Evolutionary conservation across 2,329 filamentous ascomycete species (phyloP).

Genomic region (Ascocoryne sarcoides): DNA sequence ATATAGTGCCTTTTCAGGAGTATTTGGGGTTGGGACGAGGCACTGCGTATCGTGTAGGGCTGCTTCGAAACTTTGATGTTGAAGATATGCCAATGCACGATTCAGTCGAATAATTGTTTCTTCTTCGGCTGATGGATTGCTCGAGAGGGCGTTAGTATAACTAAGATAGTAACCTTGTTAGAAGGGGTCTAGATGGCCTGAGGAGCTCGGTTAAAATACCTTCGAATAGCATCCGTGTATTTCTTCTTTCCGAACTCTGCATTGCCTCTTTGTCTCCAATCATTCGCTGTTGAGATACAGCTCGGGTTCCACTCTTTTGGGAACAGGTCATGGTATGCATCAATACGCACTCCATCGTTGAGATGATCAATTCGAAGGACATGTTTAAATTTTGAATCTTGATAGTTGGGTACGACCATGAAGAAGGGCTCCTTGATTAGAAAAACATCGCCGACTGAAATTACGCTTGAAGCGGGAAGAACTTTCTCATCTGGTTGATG

Average conservation of each 20-base stretch:
- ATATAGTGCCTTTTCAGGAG: slow-evolving; percentile 30
- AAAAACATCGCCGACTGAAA: background rate
- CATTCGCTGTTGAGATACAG: background rate
- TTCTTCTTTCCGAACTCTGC: background rate
- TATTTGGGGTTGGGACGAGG: slow-evolving; percentile 10
- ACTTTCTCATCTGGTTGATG: background rate
- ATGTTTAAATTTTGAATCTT: background rate
- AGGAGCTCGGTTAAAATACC: background rate
- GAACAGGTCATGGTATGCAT: background rate
- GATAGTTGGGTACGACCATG: too few species aligned
- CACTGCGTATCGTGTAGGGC: slow-evolving; percentile 25
- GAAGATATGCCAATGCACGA: slow-evolving; percentile 29
- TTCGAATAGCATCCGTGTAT: background rate
- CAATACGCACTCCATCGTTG: background rate
- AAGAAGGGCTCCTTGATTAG: background rate
- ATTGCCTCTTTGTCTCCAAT: background rate
- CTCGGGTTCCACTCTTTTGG: background rate
- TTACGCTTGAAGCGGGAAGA: background rate
- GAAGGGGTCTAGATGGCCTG: background rate
- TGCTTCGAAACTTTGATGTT: slow-evolving; percentile 28
- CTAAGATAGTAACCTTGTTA: slow-evolving; percentile 1
- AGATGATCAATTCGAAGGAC: background rate
- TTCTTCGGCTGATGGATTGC: slow-evolving; percentile 26
- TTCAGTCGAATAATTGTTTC: slow-evolving; percentile 27
- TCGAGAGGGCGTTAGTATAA: slow-evolving; percentile 13